phyloP scores from a whole-genome alignment of 2,329 filamentous ascomycete species.

The Coniochaeta pulveracea region DNA sequence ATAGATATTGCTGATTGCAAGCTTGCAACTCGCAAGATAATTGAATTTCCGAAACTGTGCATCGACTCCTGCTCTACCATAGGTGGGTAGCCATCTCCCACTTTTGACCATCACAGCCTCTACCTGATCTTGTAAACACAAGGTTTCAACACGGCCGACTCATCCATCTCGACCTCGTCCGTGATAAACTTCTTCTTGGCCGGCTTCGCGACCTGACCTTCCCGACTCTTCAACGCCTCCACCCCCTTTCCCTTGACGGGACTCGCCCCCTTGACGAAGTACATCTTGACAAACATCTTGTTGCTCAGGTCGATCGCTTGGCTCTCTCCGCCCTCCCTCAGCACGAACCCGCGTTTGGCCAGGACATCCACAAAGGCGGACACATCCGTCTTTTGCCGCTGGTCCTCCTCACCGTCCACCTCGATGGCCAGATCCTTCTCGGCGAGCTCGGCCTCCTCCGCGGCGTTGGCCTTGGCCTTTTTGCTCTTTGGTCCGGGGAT shows the following conservation, averaged over 20 bases:
- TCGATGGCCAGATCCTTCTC: slow-evolving; percentile 52
- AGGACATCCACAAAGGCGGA: slow-evolving; percentile 78
- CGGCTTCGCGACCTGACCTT: slow-evolving; percentile 28
- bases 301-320: slow-evolving; percentile 70
- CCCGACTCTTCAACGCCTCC: slow-evolving; percentile 31
- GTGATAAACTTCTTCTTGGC: slow-evolving; percentile 42
- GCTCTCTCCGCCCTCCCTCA: slow-evolving; percentile 52
- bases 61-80: no score
- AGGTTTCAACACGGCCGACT: slow-evolving; percentile 66
- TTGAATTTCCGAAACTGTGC: no score
- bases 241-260: slow-evolving; percentile 68
- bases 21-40: not conserved
- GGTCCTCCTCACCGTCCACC: slow-evolving; percentile 56
- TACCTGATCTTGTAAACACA: slow-evolving; percentile 91
- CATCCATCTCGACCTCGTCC: slow-evolving; percentile 51
- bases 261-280: slow-evolving; percentile 74
- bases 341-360: slow-evolving; percentile 69
- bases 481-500: slow-evolving; percentile 27
- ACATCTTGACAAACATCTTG: slow-evolving; percentile 98
- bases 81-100: no score
- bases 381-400: slow-evolving; percentile 70
- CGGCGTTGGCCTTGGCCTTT: slow-evolving; percentile 30
- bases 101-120: no score
- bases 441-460: slow-evolving; percentile 35
- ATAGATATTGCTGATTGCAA: slow-evolving; percentile 4